Evolutionary conservation across 495 filamentous ascomycete genomes (phyloP).

Genomic region (Penicillium nucicola): DNA sequence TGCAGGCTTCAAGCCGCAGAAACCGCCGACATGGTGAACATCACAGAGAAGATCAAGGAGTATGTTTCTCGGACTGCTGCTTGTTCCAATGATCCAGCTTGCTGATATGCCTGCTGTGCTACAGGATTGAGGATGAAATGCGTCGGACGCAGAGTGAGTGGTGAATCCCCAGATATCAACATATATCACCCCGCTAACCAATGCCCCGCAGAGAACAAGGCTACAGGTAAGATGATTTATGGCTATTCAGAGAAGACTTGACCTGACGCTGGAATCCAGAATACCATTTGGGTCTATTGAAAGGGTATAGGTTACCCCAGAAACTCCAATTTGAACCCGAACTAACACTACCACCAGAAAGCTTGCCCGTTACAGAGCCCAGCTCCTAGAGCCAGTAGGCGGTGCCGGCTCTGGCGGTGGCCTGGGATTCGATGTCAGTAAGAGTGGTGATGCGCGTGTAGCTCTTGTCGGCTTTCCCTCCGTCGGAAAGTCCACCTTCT

Average conservation of each 20-base stretch:
- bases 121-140: conserved; percentile 99
- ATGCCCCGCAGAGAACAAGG: conserved; percentile 85
- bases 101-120: conserved; percentile 7
- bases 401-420: conserved; percentile 71
- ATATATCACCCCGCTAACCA: conserved; percentile 33
- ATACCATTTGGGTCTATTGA: conserved; percentile 96
- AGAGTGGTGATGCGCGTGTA: conserved; percentile 95
- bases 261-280: conserved; percentile 52
- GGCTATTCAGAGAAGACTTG: not conserved
- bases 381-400: conserved; percentile 87
- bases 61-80: conserved; percentile 36
- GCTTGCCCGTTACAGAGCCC: conserved; percentile 90
- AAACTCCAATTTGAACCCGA: not conserved
- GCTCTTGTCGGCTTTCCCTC: conserved; percentile 97
- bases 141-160: conserved; percentile 87
- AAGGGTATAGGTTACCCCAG: conserved; percentile 61
- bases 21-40: conserved; percentile 90
- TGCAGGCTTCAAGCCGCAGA: conserved; percentile 25
- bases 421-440: conserved; percentile 92
- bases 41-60: conserved; percentile 99
- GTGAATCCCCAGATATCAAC: conserved; percentile 7
- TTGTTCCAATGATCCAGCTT: conserved; percentile 3
- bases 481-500: conserved; percentile 97
- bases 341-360: conserved; percentile 57
- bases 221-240: conserved; percentile 66